Evolutionary conservation across 164 flowering plant species (phyloP).

Genomic region (Aristolochia fimbriata): DNA sequence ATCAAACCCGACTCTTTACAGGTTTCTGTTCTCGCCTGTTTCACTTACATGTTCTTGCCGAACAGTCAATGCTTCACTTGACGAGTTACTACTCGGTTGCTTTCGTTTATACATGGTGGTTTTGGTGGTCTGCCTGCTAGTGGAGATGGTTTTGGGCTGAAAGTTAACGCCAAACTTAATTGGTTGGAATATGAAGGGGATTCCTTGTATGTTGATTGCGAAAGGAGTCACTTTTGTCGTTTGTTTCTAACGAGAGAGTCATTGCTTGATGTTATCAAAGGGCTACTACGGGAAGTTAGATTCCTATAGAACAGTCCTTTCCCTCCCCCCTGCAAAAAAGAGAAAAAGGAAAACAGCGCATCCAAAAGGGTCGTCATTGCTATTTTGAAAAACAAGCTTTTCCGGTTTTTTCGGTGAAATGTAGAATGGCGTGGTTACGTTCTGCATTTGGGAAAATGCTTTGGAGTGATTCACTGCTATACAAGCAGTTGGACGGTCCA

Average conservation of each 20-base stretch:
- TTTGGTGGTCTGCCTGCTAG: background rate
- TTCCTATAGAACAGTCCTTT: background rate
- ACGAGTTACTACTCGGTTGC: background rate
- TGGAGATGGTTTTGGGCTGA: background rate
- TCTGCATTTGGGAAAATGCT: too few relatives aligned
- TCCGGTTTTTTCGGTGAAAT: too few relatives aligned
- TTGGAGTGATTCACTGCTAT: too few relatives aligned
- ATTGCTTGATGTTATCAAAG: background rate
- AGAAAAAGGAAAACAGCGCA: too few relatives aligned
- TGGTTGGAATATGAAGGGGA: background rate
- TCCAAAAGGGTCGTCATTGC: too few relatives aligned
- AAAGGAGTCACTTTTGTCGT: background rate
- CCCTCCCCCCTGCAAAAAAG: too few relatives aligned
- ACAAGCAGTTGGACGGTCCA: too few relatives aligned
- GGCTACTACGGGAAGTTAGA: background rate
- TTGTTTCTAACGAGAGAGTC: background rate
- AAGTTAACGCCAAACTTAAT: background rate
- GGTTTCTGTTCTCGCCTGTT: constrained; percentile 25
- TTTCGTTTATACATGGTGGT: background rate
- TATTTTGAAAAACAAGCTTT: too few relatives aligned
- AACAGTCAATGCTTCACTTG: background rate
- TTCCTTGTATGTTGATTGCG: background rate
- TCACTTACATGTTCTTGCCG: background rate
- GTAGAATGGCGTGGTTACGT: too few relatives aligned
- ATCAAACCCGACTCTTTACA: constrained; percentile 74